Evolutionary conservation across 495 filamentous ascomycete genomes (phyloP), one percentile per base, ranked within the genome.

Genomic region (Hypoxylon crocopeplum): DNA sequence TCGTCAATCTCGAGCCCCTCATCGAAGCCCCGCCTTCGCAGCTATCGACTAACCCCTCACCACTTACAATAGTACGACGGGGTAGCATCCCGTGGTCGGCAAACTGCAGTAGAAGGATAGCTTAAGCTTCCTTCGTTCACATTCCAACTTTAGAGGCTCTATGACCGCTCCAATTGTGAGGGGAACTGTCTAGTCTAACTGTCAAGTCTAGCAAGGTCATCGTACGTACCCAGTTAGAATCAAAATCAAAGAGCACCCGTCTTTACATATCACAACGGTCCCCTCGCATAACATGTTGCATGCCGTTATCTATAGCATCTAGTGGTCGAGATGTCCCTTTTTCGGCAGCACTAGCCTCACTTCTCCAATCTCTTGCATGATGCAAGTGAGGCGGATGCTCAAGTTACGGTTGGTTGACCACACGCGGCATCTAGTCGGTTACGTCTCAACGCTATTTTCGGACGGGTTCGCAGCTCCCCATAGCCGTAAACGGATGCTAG

Each of bases 311-410:
- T 49, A 44, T 25, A 37, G 16, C 42, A 32, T 38, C 49, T 24
- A 24, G 17, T 44, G 32, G 37, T 59, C 17, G 27, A 37, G 37
- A 40, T 50, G 37, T 55, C 49, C 61, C 25, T 64, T 50, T 59
- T 55, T 55, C 49, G 61, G 60, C 38, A 64, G 27, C 49, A 59
- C 39, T 59, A 59, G 61, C 55, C 49, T 64, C 45, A 22, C 21
- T 64, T 34, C 61, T 58, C 61, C 44, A 55, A 38, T 64, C 44
- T 59, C 49, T 47, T 64, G 61, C 55, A 64, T 64, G 30, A 59
- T 57, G 49, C 55, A 59, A 55, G 61, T 56, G 55, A 64, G 55
- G 50, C 55, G 55, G 61, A 48, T 59, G 50, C 48, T 55, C 54
- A 59, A 45, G 55, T 59, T 59, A 48, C 49, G 59, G 48, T 34